A percentile compares a stretch with the other conserved stretches of the same genome.
Evolutionary conservation across 2,329 filamentous ascomycete species (phyloP).

Genomic region (Gliomastix tumulicola): DNA sequence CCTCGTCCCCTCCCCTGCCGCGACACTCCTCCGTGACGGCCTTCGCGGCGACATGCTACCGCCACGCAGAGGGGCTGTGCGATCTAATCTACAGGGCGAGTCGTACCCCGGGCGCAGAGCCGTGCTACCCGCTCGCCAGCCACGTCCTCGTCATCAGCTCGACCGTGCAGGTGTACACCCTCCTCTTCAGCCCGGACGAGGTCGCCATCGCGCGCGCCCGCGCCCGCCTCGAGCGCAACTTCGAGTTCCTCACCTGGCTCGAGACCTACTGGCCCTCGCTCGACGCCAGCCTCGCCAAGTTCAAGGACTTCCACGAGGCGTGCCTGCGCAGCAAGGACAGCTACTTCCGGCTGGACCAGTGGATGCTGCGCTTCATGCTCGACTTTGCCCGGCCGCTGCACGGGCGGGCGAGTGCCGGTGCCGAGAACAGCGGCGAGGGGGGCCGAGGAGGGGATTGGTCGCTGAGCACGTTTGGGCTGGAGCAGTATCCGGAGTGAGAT

Average conservation of each 20-base stretch:
- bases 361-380: constrained; percentile 30
- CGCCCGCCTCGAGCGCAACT: constrained; percentile 32
- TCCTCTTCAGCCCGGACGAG: constrained; percentile 31
- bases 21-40: constrained; percentile 2
- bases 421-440: too few species aligned
- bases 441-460: too few species aligned
- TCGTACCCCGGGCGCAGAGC: constrained; percentile 25
- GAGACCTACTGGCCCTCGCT: constrained; percentile 27
- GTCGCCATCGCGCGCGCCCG: constrained; percentile 23
- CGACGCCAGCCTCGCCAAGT: constrained; percentile 10
- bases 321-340: constrained; percentile 26
- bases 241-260: constrained; percentile 31
- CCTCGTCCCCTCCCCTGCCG: too few species aligned
- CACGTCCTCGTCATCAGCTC: constrained; percentile 39
- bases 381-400: too few species aligned
- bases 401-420: too few species aligned
- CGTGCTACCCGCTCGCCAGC: constrained; percentile 33
- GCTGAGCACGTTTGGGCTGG: too few species aligned
- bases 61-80: constrained; percentile 28
- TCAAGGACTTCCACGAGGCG: constrained; percentile 32
- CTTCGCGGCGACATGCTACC: constrained; percentile 30
- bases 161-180: constrained; percentile 35
- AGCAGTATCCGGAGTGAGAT: too few species aligned
- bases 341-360: constrained; percentile 29
- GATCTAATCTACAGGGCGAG: constrained; percentile 30